Base-by-base conservation (phyloP, 305 asterid species). In the Andrographis paniculata region DNA sequence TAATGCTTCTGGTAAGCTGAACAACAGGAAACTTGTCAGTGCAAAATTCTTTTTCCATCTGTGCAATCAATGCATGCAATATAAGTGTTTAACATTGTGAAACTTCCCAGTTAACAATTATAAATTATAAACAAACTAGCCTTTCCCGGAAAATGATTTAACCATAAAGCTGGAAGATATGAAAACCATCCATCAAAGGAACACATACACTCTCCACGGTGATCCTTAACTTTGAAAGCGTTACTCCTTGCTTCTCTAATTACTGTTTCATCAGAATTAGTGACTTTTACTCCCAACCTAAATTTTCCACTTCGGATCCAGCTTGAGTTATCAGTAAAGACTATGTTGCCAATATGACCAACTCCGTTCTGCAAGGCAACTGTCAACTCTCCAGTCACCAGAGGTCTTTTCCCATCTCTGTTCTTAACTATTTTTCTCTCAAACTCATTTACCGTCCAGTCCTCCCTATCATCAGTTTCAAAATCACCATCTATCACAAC, bases 271-370 rank as follows among this genome's bases (percentile, higher is more conserved):
- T 58, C 61, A 36, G 67, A 50, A 31, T 17, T 24, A 20, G 55
- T 66, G 35, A 64, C 63, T 53, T 63, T 67, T 41, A 71, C 78
- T 9, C 86, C 96, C 61, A 89, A 59, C 40, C 92, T 70, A 48
- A 89, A 89, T 58, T 60, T 85, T 33, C 94, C 87, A 58, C 94
- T 73, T 63, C 94, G 73, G n/a, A 56, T 65, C 96, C 98, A 89
- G 72, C 95, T 86, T 4, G 96, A 85, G 55, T 89, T 89, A 52
- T 89, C 96, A 0, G 96, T 89, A 67, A 89, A 76, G 65, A 58
- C 58, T 52, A 87, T 28, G 6, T 82, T 80, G 4, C 82, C 84
- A 17, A 86, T 17, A 49, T 45, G 53, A 14, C 91, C 98, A 1
- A 82, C 79, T 6, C 96, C 96, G 33, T 69, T 57, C 49, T 51